phyloP scores from a whole-genome alignment of 106 monocot species.

The Allium cepa region DNA sequence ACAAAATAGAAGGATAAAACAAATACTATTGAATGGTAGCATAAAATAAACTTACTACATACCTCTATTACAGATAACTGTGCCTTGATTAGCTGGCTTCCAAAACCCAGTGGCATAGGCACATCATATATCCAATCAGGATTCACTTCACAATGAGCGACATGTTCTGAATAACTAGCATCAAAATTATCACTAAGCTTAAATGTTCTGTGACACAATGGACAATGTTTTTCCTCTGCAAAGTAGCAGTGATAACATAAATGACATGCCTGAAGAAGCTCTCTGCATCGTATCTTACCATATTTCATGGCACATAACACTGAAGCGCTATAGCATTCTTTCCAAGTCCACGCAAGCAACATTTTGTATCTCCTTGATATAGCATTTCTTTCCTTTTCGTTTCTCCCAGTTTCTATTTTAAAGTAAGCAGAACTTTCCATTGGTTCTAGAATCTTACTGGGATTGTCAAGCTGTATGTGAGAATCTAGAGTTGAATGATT shows the following conservation, averaged over 20 bases:
- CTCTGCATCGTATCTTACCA: slow-evolving; percentile 67
- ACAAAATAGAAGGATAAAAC: no score
- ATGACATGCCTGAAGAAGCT: slow-evolving; percentile 48
- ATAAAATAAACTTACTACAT: neutral
- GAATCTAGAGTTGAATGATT: slow-evolving; percentile 34
- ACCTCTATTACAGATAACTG: slow-evolving; percentile 70
- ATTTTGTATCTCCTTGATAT: slow-evolving; percentile 57
- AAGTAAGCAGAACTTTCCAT: slow-evolving; percentile 51
- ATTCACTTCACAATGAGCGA: slow-evolving; percentile 44
- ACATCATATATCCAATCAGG: slow-evolving; percentile 39
- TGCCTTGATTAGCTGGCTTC: slow-evolving; percentile 59
- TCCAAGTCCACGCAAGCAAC: slow-evolving; percentile 77
- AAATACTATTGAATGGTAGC: neutral
- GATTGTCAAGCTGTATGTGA: slow-evolving; percentile 37
- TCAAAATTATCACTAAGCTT: slow-evolving; percentile 42
- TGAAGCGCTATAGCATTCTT: slow-evolving; percentile 43
- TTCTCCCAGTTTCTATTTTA: slow-evolving; percentile 63
- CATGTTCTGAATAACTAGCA: slow-evolving; percentile 50
- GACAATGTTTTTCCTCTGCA: slow-evolving; percentile 71
- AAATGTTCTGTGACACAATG: slow-evolving; percentile 68
- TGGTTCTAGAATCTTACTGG: slow-evolving; percentile 44
- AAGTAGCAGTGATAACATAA: slow-evolving; percentile 62
- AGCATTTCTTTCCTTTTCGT: slow-evolving; percentile 43
- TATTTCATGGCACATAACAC: slow-evolving; percentile 65
- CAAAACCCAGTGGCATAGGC: slow-evolving; percentile 40